These are phyloP conservation scores for Xylariaceae sp. DNA, from an alignment of 2,329 filamentous ascomycete species.

Conservation along the genomic window DNA sequence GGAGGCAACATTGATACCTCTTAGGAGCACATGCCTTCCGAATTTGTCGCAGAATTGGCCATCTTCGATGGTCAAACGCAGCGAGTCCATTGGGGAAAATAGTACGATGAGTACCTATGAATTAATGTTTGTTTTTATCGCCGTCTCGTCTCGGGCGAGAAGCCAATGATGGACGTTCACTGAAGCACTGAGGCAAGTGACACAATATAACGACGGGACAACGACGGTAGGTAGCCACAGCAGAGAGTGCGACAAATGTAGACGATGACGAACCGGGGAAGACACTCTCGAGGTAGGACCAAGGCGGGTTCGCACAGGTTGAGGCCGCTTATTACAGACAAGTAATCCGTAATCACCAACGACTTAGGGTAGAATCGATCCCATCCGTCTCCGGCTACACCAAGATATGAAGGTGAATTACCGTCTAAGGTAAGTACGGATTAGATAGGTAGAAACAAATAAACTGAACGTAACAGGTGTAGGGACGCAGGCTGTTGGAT, in stretches of 20 bases:
- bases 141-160: too few relatives aligned
- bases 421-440: not conserved
- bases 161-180: not conserved
- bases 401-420: not conserved
- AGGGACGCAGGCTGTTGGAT: not conserved
- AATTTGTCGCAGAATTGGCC: conserved; percentile 75
- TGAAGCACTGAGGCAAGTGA: not conserved
- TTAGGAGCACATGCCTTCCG: conserved; percentile 78
- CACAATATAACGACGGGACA: not conserved
- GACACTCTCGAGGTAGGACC: too few relatives aligned
- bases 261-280: not conserved
- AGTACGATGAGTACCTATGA: not conserved
- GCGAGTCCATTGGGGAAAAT: conserved; percentile 55
- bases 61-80: conserved; percentile 79
- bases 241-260: not conserved
- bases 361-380: not conserved
- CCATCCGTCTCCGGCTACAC: not conserved
- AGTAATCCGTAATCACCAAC: not conserved
- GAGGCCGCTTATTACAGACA: not conserved
- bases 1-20: conserved; percentile 89
- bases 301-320: too few relatives aligned
- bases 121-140: not conserved
- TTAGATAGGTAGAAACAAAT: not conserved
- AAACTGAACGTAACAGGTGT: not conserved
- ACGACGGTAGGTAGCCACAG: not conserved